These are phyloP conservation scores for Schwanniomyces polymorphus DNA, from an alignment of 805 yeast genomes.

Conservation along the genomic window DNA sequence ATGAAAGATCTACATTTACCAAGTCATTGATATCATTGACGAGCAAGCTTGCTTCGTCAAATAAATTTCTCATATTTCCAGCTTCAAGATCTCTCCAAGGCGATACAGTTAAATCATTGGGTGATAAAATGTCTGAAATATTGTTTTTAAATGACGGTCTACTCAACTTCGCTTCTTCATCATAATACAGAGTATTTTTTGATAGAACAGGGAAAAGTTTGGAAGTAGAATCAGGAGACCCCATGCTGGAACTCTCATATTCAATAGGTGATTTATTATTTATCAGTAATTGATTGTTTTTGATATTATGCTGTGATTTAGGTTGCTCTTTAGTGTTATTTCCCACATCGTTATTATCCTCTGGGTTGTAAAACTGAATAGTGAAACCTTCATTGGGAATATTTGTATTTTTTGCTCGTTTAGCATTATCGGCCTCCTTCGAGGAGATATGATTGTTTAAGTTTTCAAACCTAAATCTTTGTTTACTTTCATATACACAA, in stretches of 20 bases:
- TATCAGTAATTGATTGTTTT: neutral
- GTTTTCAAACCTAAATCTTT: constrained; percentile 11
- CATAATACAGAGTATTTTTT: neutral
- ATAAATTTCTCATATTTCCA: constrained; percentile 17
- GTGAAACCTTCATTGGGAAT: neutral
- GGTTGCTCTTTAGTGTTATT: neutral
- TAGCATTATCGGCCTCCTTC: neutral
- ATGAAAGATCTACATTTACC: constrained; percentile 11
- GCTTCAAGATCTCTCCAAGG: neutral
- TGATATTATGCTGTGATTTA: neutral
- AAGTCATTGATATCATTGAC: constrained; percentile 32
- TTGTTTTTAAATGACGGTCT: neutral
- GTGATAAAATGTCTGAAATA: neutral
- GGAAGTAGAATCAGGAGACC: neutral
- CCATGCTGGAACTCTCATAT: neutral
- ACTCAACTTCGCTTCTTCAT: neutral
- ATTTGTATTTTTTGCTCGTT: no score
- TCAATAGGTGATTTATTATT: neutral
- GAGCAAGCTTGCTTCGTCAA: constrained; percentile 33
- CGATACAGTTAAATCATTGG: neutral
- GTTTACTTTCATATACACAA: constrained; percentile 25
- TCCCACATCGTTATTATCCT: neutral
- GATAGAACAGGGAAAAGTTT: neutral
- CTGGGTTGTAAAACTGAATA: constrained; percentile 3
- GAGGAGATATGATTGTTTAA: neutral